Evolutionary conservation across 2,329 filamentous ascomycete species (phyloP), one percentile per base, ranked within the genome.

Genomic region (Zopfia rhizophila): DNA sequence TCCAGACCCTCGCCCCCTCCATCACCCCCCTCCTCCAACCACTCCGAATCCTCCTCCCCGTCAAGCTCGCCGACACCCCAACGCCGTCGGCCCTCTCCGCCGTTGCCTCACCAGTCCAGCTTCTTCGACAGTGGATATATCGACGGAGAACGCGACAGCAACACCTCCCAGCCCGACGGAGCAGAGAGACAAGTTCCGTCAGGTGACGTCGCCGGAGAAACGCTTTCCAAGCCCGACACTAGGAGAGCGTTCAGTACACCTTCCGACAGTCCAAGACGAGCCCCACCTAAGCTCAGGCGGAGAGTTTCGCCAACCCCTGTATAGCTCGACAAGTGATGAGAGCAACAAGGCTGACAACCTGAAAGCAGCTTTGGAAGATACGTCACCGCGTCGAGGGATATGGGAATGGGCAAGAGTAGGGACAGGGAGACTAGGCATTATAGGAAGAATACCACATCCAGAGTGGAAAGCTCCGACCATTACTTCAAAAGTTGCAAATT

Each of bases 401-500:
- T 71, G 66, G 67, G 56, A 68, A 17, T 71, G 68, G 68, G 65
- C 66, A 10, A 61, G 53, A 30, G 55, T 41, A 13, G 66, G 67
- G 5, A 63, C 63, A 7, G 65, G 63, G 18, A 53, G 51, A 30
- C 19, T 69, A 11, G 61, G 51, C 17, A 56, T 65, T n/a, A 64
- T 69, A 25, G 61, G 64, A 5, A 55, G 62, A 6, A 53, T 64
- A 25, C 59, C 66, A 2, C 63, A 65, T 16, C 57, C 60, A 13
- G 62, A 66, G 27, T 66, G 60, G 61, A 63, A 56, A 36, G 56
- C 51, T 3, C 56, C 57, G n/a, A 17, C 45, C 17, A 47, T 54
- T 18, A 46, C 55, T 6, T 53, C 55, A 2, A 60, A 53, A 22
- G 45, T 50, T 30, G 39, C 53, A 8, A 50, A 39, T 14, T 43